Conservation (phyloP, 2,329 filamentous ascomycete species). For the Alternaria tenuissima region DNA sequence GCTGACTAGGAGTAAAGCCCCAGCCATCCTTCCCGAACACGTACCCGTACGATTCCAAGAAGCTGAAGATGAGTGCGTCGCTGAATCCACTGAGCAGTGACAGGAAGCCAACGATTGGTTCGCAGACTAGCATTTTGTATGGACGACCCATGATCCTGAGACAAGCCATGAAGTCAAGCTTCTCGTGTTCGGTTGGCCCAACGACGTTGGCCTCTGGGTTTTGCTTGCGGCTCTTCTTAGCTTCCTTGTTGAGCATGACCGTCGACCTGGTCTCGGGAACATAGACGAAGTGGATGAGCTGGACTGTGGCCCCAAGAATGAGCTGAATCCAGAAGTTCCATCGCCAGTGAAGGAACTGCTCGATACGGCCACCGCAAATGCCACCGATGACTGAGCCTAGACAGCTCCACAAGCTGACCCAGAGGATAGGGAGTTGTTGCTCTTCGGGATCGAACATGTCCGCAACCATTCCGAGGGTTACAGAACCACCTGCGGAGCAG, state of each 20-base stretch:
- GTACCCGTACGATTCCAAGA: slow-evolving; percentile 73
- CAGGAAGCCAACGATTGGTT: slow-evolving; percentile 75
- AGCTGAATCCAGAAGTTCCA: slow-evolving; percentile 87
- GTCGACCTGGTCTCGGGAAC: slow-evolving; percentile 81
- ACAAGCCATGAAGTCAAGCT: slow-evolving; percentile 39
- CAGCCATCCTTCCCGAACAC: slow-evolving; percentile 69
- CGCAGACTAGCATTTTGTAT: slow-evolving; percentile 76
- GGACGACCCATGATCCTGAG: slow-evolving; percentile 67
- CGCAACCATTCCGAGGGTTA: slow-evolving; percentile 70
- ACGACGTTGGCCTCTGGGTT: slow-evolving; percentile 60
- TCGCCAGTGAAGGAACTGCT: slow-evolving; percentile 72
- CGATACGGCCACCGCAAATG: slow-evolving; percentile 79
- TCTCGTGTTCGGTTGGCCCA: slow-evolving; percentile 71
- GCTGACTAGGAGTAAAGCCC: slow-evolving; percentile 65
- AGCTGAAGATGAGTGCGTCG: slow-evolving; percentile 80
- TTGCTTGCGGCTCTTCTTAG: slow-evolving; percentile 73
- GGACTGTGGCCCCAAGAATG: slow-evolving; percentile 75
- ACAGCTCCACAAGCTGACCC: slow-evolving; percentile 66
- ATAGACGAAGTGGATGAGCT: slow-evolving; percentile 69
- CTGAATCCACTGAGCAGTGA: slow-evolving; percentile 77
- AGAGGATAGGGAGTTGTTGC: slow-evolving; percentile 72
- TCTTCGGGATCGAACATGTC: slow-evolving; percentile 67
- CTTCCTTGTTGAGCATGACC: slow-evolving; percentile 78
- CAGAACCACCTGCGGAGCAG: slow-evolving; percentile 67
- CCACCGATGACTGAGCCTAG: slow-evolving; percentile 76